These are phyloP conservation scores for Petrea volubilis DNA, from an alignment of 257 asterid genomes.

Conservation along the genomic window DNA sequence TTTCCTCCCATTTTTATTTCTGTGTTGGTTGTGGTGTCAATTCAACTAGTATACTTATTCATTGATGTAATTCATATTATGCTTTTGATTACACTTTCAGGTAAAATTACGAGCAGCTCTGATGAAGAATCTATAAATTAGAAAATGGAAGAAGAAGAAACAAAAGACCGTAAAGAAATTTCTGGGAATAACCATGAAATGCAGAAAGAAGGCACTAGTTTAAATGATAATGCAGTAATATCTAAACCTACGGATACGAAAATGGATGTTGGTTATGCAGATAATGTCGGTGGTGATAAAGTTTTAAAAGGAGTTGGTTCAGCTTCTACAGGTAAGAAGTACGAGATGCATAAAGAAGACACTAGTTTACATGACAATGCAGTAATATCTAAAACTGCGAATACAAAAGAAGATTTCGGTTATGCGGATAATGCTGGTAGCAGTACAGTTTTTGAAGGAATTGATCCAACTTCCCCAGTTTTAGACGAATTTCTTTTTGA, in stretches of 20 bases:
- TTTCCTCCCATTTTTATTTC: neutral
- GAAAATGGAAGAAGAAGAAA: conserved; percentile 76
- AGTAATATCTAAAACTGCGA: conserved; percentile 32
- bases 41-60: conserved; percentile 9
- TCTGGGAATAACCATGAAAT: conserved; percentile 34
- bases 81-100: conserved; percentile 32
- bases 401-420: conserved; percentile 16
- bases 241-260: conserved; percentile 29
- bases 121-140: conserved; percentile 29
- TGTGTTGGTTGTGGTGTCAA: neutral
- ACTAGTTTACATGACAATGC: conserved; percentile 31
- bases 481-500: conserved; percentile 63
- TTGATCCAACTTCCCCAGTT: conserved; percentile 41
- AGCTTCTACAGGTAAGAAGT: conserved; percentile 41
- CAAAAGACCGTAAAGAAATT: conserved; percentile 35
- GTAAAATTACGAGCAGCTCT: conserved; percentile 22
- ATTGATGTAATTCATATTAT: conserved; percentile 7
- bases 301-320: conserved; percentile 48
- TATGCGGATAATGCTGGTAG: conserved; percentile 36
- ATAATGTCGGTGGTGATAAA: conserved; percentile 37
- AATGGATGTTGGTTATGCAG: conserved; percentile 24
- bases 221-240: conserved; percentile 33
- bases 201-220: conserved; percentile 32
- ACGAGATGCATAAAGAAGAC: conserved; percentile 34
- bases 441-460: conserved; percentile 44